Percentiles rank a stretch among this genome's conserved stretches.
Evolutionary conservation across 2,329 filamentous ascomycete genomes (phyloP).

Genomic region (Hyphodiscus sp.): DNA sequence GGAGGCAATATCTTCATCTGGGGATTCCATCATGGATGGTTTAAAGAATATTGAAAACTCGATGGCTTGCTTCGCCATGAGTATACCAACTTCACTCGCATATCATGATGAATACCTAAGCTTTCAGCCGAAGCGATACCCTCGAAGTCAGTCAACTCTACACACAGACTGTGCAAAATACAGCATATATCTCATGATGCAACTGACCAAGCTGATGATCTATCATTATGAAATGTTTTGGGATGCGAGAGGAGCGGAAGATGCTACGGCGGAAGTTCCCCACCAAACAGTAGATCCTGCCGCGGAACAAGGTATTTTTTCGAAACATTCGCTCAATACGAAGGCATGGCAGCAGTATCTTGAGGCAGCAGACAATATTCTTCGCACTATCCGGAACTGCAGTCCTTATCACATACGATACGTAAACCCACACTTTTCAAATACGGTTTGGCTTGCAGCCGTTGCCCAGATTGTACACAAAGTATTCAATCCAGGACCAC

Average conservation of each 20-base stretch:
- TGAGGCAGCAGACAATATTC: conserved; percentile 4
- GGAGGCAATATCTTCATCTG: no score
- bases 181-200: conserved; percentile 8
- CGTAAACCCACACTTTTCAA: conserved; percentile 8
- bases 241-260: not conserved
- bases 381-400: not conserved
- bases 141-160: conserved; percentile 9
- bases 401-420: conserved; percentile 1
- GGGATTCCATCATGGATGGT: no score
- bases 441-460: conserved; percentile 8
- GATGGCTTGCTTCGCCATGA: conserved; percentile 27
- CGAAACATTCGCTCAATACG: not conserved
- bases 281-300: not conserved
- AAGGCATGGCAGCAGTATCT: conserved; percentile 2
- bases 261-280: not conserved
- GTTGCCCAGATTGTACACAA: conserved; percentile 5
- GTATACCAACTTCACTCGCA: conserved; percentile 26
- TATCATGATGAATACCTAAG: conserved; percentile 30
- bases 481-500: not conserved
- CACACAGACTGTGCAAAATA: conserved; percentile 26
- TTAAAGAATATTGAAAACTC: conserved; percentile 28
- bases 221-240: conserved; percentile 16
- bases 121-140: conserved; percentile 24
- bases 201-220: conserved; percentile 7
- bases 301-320: no score